These are phyloP conservation scores for Russula foetens DNA, from an alignment of 768 basidiomycete species.

Conservation along the genomic window DNA sequence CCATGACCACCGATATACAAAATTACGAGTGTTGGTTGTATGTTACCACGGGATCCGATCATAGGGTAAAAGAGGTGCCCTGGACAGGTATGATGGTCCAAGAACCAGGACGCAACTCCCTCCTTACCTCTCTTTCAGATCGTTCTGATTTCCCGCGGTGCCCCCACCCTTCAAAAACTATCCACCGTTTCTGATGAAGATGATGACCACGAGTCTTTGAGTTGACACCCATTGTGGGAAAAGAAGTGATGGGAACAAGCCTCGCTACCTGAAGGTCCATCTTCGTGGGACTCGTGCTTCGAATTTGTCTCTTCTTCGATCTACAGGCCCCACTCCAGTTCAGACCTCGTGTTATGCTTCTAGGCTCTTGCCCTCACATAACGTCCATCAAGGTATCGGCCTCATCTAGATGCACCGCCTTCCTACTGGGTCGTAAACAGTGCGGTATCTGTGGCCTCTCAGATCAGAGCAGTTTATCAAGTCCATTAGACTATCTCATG, in stretches of 20 bases:
- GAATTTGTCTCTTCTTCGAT: neutral
- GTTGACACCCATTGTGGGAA: neutral
- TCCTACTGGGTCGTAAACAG: neutral
- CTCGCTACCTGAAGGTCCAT: neutral
- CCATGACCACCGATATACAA: neutral
- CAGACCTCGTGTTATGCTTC: neutral
- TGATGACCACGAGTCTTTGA: neutral
- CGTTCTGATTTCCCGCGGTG: neutral
- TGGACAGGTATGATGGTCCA: neutral
- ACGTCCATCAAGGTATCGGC: neutral
- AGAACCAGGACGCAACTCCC: neutral
- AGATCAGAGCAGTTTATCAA: neutral
- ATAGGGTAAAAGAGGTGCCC: neutral
- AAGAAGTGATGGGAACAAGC: neutral
- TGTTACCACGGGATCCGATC: constrained; percentile 4
- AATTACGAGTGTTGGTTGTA: neutral
- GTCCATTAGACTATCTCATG: neutral
- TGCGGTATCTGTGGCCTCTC: neutral
- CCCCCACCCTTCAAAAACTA: neutral
- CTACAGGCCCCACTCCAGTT: neutral
- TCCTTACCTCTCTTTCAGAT: neutral
- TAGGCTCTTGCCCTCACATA: neutral
- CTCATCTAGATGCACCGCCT: neutral
- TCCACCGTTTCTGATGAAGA: neutral
- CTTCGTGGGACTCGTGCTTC: neutral